These are phyloP conservation scores for Chaetomidium leptoderma DNA, from an alignment of 495 filamentous ascomycete genomes.

Conservation along the genomic window DNA sequence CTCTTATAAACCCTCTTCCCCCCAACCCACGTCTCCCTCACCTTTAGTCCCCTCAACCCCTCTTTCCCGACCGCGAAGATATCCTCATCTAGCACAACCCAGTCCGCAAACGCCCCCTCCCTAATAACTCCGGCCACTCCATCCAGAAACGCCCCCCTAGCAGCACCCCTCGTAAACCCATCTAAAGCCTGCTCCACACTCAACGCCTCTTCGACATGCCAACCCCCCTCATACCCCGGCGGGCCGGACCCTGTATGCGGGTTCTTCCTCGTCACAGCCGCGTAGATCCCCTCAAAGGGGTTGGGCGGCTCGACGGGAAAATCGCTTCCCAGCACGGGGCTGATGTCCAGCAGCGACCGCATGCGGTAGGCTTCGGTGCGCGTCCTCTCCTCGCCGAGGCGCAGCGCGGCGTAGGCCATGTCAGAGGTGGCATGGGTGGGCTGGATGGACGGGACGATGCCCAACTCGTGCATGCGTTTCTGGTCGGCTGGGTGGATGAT, in stretches of 20 bases:
- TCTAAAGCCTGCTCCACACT: conserved; percentile 49
- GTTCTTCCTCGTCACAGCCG: conserved; percentile 52
- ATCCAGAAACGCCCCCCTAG: conserved; percentile 49
- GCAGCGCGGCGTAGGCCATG: conserved; percentile 53
- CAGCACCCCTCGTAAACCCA: conserved; percentile 51
- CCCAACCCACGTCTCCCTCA: conserved; percentile 61
- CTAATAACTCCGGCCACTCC: conserved; percentile 49
- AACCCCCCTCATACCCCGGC: conserved; percentile 44
- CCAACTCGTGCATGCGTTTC: conserved; percentile 45
- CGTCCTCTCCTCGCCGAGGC: conserved; percentile 51
- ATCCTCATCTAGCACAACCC: conserved; percentile 55
- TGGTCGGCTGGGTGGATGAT: conserved; percentile 62
- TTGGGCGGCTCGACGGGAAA: conserved; percentile 63
- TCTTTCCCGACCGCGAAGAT: conserved; percentile 38
- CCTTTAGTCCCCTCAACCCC: conserved; percentile 44
- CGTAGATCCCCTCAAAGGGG: conserved; percentile 58
- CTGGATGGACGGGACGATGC: conserved; percentile 63
- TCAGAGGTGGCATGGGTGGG: conserved; percentile 65
- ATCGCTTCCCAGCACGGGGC: conserved; percentile 55
- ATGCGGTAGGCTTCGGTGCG: conserved; percentile 54
- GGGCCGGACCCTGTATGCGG: conserved; percentile 48
- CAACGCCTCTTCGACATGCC: conserved; percentile 52
- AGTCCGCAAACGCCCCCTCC: conserved; percentile 55
- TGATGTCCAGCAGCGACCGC: conserved; percentile 44
- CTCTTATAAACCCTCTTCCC: conserved; percentile 44